These are phyloP conservation scores for Beta corolliflora DNA, from an alignment of 179 eudicot genomes.

Conservation along the genomic window DNA sequence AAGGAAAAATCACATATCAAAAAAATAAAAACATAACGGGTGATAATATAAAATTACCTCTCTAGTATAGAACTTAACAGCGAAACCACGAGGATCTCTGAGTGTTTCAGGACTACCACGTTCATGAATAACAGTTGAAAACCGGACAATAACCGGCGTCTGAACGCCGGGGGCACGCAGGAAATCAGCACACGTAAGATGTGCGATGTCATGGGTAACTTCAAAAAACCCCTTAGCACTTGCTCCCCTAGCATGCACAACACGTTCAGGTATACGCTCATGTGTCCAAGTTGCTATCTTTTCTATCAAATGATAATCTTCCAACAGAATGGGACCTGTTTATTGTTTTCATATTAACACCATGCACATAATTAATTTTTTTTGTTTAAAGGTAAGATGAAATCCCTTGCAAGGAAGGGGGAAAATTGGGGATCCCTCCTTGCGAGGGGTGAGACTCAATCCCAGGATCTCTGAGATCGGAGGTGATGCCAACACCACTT, in stretches of 20 bases:
- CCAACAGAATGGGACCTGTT: conserved; percentile 45
- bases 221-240: conserved; percentile 58
- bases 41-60: conserved; percentile 17
- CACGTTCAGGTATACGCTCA: conserved; percentile 56
- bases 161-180: conserved; percentile 54
- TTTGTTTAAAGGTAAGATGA: too few species aligned
- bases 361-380: too few species aligned
- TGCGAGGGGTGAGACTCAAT: too few species aligned
- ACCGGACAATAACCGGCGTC: conserved; percentile 54
- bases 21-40: not conserved
- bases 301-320: conserved; percentile 52
- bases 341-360: too few species aligned
- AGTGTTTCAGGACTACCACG: conserved; percentile 56
- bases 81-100: conserved; percentile 56
- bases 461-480: too few species aligned
- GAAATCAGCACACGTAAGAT: conserved; percentile 59
- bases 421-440: too few species aligned
- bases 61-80: conserved; percentile 52
- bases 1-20: too few species aligned
- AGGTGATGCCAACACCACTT: too few species aligned
- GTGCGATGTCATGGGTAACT: conserved; percentile 47
- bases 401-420: too few species aligned
- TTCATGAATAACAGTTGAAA: conserved; percentile 56
- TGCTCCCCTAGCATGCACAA: conserved; percentile 60
- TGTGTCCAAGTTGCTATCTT: conserved; percentile 46